These are phyloP conservation scores for Daldinia concentrica DNA, from an alignment of 495 filamentous ascomycete species.

Conservation along the genomic window DNA sequence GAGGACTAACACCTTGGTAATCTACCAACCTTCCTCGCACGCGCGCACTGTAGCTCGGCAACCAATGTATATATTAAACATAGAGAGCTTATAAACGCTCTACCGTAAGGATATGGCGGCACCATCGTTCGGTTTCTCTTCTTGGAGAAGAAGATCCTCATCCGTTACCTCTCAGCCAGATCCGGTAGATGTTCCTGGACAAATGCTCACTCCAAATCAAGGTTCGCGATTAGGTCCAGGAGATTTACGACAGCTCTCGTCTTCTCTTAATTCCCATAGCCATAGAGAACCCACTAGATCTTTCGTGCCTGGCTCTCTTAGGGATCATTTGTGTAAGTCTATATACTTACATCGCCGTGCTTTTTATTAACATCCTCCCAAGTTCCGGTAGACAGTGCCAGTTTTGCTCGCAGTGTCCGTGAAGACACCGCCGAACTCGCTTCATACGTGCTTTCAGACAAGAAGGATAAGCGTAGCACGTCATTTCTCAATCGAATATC, in stretches of 20 bases:
- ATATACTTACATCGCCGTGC: not conserved
- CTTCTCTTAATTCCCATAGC: constrained; percentile 51
- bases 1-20: constrained; percentile 20
- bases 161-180: constrained; percentile 47
- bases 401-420: constrained; percentile 80
- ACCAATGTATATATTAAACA: constrained; percentile 23
- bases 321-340: constrained; percentile 67
- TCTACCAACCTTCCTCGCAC: constrained; percentile 21
- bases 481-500: constrained; percentile 53
- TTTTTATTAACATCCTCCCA: constrained; percentile 34
- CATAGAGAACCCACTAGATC: constrained; percentile 78
- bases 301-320: constrained; percentile 78
- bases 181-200: constrained; percentile 40
- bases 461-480: constrained; percentile 52
- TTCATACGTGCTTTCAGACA: constrained; percentile 79
- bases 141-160: constrained; percentile 53
- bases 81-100: constrained; percentile 25
- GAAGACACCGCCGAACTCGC: constrained; percentile 93
- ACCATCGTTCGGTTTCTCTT: constrained; percentile 49
- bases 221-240: constrained; percentile 19
- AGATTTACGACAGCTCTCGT: constrained; percentile 50
- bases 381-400: constrained; percentile 68
- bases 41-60: constrained; percentile 23
- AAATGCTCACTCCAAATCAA: constrained; percentile 31
- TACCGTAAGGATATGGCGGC: constrained; percentile 47